Evolutionary conservation across 208 protist genomes (phyloP).

Genomic region (Tritrichomonas musculus): DNA sequence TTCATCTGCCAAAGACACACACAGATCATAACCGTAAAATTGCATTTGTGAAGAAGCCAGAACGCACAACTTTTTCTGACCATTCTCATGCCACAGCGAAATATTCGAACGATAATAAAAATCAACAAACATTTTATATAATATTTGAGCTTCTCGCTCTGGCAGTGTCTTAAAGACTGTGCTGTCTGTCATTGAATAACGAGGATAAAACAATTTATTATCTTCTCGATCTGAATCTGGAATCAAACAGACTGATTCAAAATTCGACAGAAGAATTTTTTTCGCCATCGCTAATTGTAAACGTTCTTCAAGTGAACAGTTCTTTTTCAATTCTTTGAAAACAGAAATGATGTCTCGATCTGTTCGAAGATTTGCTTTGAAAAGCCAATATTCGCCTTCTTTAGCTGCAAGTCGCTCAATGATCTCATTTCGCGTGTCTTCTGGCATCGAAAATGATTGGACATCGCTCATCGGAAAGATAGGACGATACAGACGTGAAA

Average conservation of each 20-base stretch:
- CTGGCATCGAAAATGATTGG: neutral
- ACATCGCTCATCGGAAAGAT: neutral
- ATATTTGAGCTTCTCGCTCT: neutral
- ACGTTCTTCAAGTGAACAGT: neutral
- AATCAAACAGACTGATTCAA: conserved; percentile 1
- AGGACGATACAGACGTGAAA: neutral
- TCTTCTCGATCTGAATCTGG: neutral
- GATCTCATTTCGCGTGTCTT: neutral
- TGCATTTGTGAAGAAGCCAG: neutral
- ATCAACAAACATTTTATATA: conserved; percentile 18
- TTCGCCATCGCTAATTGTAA: neutral
- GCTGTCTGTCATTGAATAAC: neutral
- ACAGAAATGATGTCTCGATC: neutral
- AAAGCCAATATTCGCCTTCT: neutral
- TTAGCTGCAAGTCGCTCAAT: neutral
- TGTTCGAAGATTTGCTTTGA: neutral
- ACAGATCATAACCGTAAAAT: neutral
- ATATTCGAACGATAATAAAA: conserved; percentile 24
- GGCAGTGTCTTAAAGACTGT: neutral
- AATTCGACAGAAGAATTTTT: neutral
- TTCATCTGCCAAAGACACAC: neutral
- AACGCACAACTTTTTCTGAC: neutral
- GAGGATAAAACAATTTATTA: neutral
- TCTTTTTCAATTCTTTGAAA: neutral
- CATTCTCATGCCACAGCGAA: conserved; percentile 2